phyloP scores from a whole-genome alignment of 768 basidiomycete species.

The Trametes gibbosa region DNA sequence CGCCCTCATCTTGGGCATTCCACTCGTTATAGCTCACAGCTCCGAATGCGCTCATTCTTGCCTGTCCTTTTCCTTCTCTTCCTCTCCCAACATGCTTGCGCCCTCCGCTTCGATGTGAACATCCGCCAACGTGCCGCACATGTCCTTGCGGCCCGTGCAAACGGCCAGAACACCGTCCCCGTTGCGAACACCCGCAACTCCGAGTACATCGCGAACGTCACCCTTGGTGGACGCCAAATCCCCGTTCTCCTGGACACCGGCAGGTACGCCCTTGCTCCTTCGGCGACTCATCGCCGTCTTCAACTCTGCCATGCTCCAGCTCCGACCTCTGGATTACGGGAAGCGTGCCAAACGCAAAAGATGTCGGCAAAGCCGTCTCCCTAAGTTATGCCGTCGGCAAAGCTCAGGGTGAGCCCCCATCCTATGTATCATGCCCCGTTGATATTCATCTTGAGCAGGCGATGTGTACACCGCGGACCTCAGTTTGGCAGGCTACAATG shows the following conservation, averaged over 20 bases:
- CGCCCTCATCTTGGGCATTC: slow-evolving; percentile 15
- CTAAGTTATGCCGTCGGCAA: slow-evolving; percentile 69
- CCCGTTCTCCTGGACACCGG: slow-evolving; percentile 75
- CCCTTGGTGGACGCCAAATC: slow-evolving; percentile 55
- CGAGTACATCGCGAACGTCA: slow-evolving; percentile 71
- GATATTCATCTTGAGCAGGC: slow-evolving; percentile 35
- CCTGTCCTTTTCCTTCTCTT: slow-evolving; percentile 20
- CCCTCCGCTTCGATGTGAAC: slow-evolving; percentile 34
- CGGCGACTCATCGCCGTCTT: no score
- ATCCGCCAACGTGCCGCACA: slow-evolving; percentile 20
- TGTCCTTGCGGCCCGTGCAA: slow-evolving; percentile 16
- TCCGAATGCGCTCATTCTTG: slow-evolving; percentile 24
- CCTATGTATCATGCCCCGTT: neutral
- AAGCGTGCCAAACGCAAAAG: slow-evolving; percentile 46
- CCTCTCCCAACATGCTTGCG: slow-evolving; percentile 24
- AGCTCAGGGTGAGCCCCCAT: slow-evolving; percentile 47
- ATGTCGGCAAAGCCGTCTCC: slow-evolving; percentile 54
- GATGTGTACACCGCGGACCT: slow-evolving; percentile 52
- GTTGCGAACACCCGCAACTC: slow-evolving; percentile 67
- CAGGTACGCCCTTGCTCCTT: slow-evolving; percentile 43
- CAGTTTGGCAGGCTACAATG: slow-evolving; percentile 52
- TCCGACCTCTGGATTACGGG: slow-evolving; percentile 74
- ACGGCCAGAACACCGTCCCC: slow-evolving; percentile 25
- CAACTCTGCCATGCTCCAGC: slow-evolving; percentile 33
- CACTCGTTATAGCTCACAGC: slow-evolving; percentile 19